A percentile compares a stretch with the other conserved stretches of the same genome.
Evolutionary conservation across 331 rosid genomes (phyloP).

Genomic region (Prunus yedoensis): DNA sequence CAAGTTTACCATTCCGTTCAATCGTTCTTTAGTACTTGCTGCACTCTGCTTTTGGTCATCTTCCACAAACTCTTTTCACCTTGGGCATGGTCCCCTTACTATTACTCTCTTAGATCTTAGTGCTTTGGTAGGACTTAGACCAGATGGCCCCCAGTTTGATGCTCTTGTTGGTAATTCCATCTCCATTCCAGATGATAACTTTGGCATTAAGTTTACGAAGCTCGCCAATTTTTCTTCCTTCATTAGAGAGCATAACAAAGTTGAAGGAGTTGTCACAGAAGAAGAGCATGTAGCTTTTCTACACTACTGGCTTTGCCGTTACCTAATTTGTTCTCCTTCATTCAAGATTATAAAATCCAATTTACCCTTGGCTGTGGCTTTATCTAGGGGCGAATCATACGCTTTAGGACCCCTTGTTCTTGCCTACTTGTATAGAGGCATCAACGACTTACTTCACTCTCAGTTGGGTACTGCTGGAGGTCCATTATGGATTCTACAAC

Average conservation of each 20-base stretch:
- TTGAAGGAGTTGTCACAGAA: conserved; percentile 6
- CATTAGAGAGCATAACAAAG: not conserved
- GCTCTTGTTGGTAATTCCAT: not conserved
- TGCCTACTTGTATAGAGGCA: conserved; percentile 15
- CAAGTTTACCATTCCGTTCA: conserved; percentile 4
- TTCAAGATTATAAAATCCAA: conserved; percentile 5
- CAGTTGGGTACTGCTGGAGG: not conserved
- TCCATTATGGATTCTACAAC: conserved; percentile 18
- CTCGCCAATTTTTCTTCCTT: not conserved
- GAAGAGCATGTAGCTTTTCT: conserved; percentile 15
- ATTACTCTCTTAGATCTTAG: conserved; percentile 8
- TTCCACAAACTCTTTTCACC: conserved; percentile 15
- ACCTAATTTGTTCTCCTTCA: not conserved
- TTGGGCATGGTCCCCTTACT: conserved; percentile 15
- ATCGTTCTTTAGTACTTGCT: conserved; percentile 12
- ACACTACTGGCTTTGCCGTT: conserved; percentile 6
- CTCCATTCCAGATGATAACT: not conserved
- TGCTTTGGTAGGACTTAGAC: conserved; percentile 19
- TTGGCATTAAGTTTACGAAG: not conserved
- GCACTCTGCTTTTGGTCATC: conserved; percentile 9
- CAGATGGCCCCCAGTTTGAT: not conserved
- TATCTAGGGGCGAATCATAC: conserved; percentile 7
- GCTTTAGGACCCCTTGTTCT: conserved; percentile 16
- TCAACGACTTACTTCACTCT: conserved; percentile 9
- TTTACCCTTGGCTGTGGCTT: conserved; percentile 18